Evolutionary conservation across 768 basidiomycete genomes (phyloP), one percentile per base, ranked within the genome.

Genomic region (Solioccasus polychromus): DNA sequence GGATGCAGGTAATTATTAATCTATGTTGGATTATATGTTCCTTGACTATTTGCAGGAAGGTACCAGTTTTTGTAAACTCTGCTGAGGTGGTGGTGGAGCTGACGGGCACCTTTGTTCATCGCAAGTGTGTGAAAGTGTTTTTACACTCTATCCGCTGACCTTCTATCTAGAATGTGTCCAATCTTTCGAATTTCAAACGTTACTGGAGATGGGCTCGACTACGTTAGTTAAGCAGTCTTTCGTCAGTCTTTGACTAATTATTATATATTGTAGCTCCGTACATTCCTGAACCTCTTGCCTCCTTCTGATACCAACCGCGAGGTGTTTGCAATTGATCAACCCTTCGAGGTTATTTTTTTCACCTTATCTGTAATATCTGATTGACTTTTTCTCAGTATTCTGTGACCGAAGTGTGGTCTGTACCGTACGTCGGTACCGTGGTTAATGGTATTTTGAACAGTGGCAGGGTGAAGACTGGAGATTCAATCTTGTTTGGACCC

Each of bases 121-220:
- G 90, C 60, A 76, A 75, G 90, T 88, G 35, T 47, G 71, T 56
- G 29, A 11, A 39, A 24, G 29, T n/a, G 34, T 44, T 31, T 14
- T 37, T 26, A 15, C 5, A 7, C 10, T 29, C 28, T 36, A 32
- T 25, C 42, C 26, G 26, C 40, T 50, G 34, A 57, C 22, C 31
- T 30, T 48, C n/a, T 36, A 34, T 30, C 34, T 39, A 93, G 91
- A 61, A 62, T 95, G 60, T 93, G 91, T 58, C 93, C 93, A 0
- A 83, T 95, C 48, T 94, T 95, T 68, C 85, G 86, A 60, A 72
- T 94, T 18, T 96, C 93, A 3, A 98, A 97, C 62, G 91, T 96
- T 12, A 94, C 92, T 2, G 95, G 94, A n/a, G 80, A 89, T 54
- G 92, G 93, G 4, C 78, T 95, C 10, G 83, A 90, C 57, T 74